Percentiles rank a stretch among this genome's conserved stretches.
These are phyloP conservation scores for Pisolithus thermaeus DNA, from an alignment of 1,284 basidiomycete genomes.

Conservation along the genomic window DNA sequence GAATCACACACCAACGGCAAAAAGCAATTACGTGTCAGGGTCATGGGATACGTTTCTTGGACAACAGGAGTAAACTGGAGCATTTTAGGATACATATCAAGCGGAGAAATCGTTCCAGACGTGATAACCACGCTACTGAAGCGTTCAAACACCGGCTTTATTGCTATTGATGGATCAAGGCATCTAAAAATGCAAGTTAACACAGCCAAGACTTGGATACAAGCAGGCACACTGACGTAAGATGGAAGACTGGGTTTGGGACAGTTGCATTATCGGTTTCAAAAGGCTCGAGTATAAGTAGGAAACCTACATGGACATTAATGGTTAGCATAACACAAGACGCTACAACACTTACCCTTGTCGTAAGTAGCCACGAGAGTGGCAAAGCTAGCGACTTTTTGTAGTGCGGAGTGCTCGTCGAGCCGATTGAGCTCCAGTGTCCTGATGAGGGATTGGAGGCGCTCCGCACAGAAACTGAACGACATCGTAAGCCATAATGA, in stretches of 20 bases:
- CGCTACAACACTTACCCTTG: conserved; percentile 56
- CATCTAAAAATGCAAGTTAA: conserved; percentile 51
- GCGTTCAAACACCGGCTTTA: conserved; percentile 96
- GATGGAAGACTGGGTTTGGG: conserved; percentile 98
- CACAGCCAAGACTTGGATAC: conserved; percentile 3
- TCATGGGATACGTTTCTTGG: conserved; percentile 98
- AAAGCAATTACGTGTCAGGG: conserved; percentile 94
- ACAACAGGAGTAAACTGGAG: conserved; percentile 96
- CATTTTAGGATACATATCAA: conserved; percentile 99
- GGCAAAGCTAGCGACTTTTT: conserved; percentile 95
- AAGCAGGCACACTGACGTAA: conserved; percentile 62
- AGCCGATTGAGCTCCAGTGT: conserved; percentile 88
- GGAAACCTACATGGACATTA: conserved; percentile 63
- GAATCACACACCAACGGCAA: conserved; percentile 76
- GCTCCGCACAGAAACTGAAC: conserved; percentile 90
- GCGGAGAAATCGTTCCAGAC: conserved; percentile 94
- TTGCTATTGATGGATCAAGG: conserved; percentile 95
- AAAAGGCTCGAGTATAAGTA: conserved; percentile 96
- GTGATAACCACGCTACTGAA: conserved; percentile 99
- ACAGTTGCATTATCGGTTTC: conserved; percentile 99
- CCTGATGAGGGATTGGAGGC: conserved; percentile 88
- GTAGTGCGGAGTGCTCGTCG: conserved; percentile 88
- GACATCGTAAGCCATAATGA: conserved; percentile 6
- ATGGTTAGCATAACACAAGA: conserved; percentile 2
- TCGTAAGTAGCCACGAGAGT: conserved; percentile 98